Evolutionary conservation across 495 filamentous ascomycete genomes (phyloP), one percentile per base, ranked within the genome.

Genomic region (Hypoxylon fuscum): DNA sequence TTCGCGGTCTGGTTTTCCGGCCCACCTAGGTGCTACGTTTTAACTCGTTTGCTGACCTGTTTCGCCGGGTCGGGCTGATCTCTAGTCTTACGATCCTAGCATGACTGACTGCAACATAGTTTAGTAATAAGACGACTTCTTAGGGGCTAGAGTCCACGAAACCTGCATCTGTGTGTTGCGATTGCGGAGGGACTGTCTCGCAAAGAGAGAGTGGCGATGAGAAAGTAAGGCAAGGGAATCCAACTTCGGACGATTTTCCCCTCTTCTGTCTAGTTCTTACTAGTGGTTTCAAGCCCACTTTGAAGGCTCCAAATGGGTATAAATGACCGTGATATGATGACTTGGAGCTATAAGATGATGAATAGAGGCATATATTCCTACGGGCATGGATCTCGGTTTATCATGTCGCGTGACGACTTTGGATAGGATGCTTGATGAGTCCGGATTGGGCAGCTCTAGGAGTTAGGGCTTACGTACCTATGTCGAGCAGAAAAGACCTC

Each of bases 391-490:
- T 46, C 23, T 52, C 45, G 50, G 62, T 44, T 40, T 44, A 27
- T n/a, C n/a, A 29, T 23, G 50, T 60, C 55, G 55, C 41, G 62
- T 60, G 50, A 46, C 23, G 62, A 22, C 22, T 55, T 59, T 59
- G 62, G 62, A 45, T 37, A 52, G 12, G 43, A 40, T 15, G 20
- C 12, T 35, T 10, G 62, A 60, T 17, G 15, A 48, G 25, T 48
- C 52, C 48, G 37, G 18, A 58, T 62, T 15, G 17, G 53, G 63
- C 11, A 66, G 58, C 48, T 34, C 14, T 20, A 45, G 35, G 57
- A 58, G 47, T 49, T 66, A 66, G 56, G 63, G 63, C 63, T 66
- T 66, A 66, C 41, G 40, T 38, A 15, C 17, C 37, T 14, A 45
- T 44, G 35, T 54, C 21, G 17, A 51, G 54, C 21, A 17, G 2